A percentile compares a stretch with the other conserved stretches of the same genome.
These are phyloP conservation scores for Colletotrichum limetticola DNA, from an alignment of 2,329 filamentous ascomycete species.

Conservation along the genomic window DNA sequence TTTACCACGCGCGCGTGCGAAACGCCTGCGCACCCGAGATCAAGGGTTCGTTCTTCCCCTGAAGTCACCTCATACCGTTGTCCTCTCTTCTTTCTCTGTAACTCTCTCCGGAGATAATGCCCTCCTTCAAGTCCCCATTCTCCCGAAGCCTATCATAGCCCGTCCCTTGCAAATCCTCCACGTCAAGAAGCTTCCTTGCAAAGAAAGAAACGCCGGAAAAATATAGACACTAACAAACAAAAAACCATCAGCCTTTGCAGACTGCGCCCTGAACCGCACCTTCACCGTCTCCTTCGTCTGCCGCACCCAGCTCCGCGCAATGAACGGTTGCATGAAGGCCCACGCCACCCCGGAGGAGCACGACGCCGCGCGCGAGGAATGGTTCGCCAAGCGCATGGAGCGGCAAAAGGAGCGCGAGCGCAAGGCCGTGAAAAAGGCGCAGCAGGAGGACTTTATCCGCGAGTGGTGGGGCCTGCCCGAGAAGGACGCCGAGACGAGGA, in stretches of 20 bases:
- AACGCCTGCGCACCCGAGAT: constrained; percentile 81
- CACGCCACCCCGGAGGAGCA: constrained; percentile 87
- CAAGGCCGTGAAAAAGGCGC: constrained; percentile 67
- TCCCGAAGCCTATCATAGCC: no score
- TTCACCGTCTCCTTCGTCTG: constrained; percentile 90
- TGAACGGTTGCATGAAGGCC: constrained; percentile 94
- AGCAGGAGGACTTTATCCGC: constrained; percentile 72
- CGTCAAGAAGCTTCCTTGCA: background rate
- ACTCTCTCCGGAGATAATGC: no score
- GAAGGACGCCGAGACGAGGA: constrained; percentile 61
- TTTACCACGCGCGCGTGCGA: constrained; percentile 84
- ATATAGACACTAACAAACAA: background rate
- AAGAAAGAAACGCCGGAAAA: background rate
- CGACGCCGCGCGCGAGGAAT: constrained; percentile 90
- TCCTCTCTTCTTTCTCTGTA: background rate
- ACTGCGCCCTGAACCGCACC: constrained; percentile 87
- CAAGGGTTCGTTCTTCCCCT: constrained; percentile 64
- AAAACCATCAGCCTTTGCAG: constrained; percentile 79
- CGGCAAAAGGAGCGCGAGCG: constrained; percentile 74
- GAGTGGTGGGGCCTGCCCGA: constrained; percentile 76
- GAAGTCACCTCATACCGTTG: no score
- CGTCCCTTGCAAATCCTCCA: background rate
- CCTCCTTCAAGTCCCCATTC: background rate
- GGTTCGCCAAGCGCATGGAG: constrained; percentile 84
- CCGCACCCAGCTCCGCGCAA: constrained; percentile 79